Conservation (phyloP, 148 eudicot species). For the Chenopodium formosanum region DNA sequence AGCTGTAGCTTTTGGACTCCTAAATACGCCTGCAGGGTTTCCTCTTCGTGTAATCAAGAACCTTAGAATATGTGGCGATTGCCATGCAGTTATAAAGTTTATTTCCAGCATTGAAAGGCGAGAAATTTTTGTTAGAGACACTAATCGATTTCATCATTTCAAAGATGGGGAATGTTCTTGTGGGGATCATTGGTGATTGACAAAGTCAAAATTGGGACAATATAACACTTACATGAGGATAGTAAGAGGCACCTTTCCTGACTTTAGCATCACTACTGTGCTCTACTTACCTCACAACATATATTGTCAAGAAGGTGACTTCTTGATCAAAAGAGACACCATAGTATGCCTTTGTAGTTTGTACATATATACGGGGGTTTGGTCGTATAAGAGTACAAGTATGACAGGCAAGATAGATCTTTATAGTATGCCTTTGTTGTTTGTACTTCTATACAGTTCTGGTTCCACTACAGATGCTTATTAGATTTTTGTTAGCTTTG, state of each 20-base stretch:
- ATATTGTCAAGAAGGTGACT: neutral
- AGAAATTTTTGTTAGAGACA: constrained; percentile 75
- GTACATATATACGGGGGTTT: neutral
- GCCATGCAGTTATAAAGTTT: constrained; percentile 67
- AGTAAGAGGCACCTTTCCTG: neutral
- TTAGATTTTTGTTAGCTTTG: neutral
- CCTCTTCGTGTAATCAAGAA: constrained; percentile 72
- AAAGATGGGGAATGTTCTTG: constrained; percentile 83
- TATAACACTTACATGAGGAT: neutral
- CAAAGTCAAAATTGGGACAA: neutral
- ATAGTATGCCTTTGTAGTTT: neutral
- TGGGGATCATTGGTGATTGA: constrained; percentile 79
- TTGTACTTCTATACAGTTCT: neutral
- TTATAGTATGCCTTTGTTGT: no score
- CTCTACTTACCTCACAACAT: neutral
- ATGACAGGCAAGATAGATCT: neutral
- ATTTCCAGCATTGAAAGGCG: constrained; percentile 58
- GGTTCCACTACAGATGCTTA: neutral
- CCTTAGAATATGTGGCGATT: constrained; percentile 76
- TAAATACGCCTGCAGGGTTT: constrained; percentile 57
- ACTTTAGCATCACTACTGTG: constrained; percentile 1
- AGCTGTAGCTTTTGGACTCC: constrained; percentile 60
- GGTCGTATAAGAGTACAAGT: neutral
- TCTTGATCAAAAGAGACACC: neutral
- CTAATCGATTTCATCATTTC: constrained; percentile 83